Evolutionary conservation across 257 asterid genomes (phyloP).

Genomic region (Nicotiana noctiflora): DNA sequence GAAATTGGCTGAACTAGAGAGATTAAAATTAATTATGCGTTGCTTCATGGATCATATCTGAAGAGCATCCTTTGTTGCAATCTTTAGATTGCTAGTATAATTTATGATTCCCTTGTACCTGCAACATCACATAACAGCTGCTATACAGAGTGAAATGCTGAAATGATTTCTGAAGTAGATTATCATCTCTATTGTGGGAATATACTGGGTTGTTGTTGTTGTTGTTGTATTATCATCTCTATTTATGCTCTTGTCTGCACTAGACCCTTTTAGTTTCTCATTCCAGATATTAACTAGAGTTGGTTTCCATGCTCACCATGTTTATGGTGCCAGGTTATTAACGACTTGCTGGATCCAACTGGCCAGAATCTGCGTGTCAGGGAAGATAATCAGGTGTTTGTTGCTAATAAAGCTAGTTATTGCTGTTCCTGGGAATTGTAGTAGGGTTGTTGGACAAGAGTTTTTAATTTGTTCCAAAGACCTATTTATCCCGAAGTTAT

Average conservation of each 20-base stretch:
- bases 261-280: background rate
- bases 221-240: background rate
- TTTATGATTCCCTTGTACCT: background rate
- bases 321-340: constrained; percentile 62
- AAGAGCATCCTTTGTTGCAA: background rate
- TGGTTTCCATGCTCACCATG: background rate
- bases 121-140: background rate
- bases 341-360: constrained; percentile 97
- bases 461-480: background rate
- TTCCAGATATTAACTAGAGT: background rate
- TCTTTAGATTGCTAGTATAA: background rate
- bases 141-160: background rate
- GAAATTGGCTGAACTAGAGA: background rate
- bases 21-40: background rate
- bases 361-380: constrained; percentile 96
- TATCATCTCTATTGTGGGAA: background rate
- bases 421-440: background rate
- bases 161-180: background rate
- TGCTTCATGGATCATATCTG: background rate
- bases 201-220: too few species aligned
- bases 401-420: constrained; percentile 1
- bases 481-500: background rate
- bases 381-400: constrained; percentile 90
- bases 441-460: background rate
- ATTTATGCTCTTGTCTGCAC: background rate